A percentile compares a stretch with the other conserved stretches of the same genome.
These are phyloP conservation scores for Claviceps fusiformis DNA, from an alignment of 2,329 filamentous ascomycete species.

Conservation along the genomic window DNA sequence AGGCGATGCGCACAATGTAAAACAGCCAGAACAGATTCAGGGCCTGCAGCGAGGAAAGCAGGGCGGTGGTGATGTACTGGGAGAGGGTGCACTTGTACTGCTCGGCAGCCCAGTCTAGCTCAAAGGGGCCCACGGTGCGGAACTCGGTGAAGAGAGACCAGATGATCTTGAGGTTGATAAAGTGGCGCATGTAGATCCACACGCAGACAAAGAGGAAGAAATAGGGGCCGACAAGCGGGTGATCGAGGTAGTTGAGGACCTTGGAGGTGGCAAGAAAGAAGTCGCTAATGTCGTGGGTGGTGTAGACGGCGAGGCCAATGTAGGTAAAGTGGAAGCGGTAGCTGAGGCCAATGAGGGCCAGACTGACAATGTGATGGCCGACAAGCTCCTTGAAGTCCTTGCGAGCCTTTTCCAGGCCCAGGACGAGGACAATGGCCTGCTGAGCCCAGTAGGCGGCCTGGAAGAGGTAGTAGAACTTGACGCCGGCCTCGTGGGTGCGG, in stretches of 20 bases:
- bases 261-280: constrained; percentile 95
- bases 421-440: constrained; percentile 74
- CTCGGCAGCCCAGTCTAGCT: constrained; percentile 60
- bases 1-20: constrained; percentile 62
- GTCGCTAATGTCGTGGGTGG: constrained; percentile 86
- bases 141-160: constrained; percentile 65
- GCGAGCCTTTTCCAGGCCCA: constrained; percentile 81
- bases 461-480: constrained; percentile 95
- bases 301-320: constrained; percentile 85
- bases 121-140: constrained; percentile 58
- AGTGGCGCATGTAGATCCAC: constrained; percentile 88
- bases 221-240: constrained; percentile 65
- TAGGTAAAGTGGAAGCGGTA: constrained; percentile 97
- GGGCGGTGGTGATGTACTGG: constrained; percentile 50
- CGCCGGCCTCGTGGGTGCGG: constrained; percentile 59
- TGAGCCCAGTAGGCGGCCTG: constrained; percentile 93
- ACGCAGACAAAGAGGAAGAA: constrained; percentile 68
- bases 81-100: constrained; percentile 66
- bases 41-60: constrained; percentile 56
- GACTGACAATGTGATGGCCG: constrained; percentile 78
- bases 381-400: constrained; percentile 95
- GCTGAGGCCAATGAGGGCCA: constrained; percentile 70
- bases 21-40: constrained; percentile 75
- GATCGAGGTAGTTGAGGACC: constrained; percentile 79
- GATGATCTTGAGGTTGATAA: constrained; percentile 65